Evolutionary conservation across 2,329 filamentous ascomycete genomes (phyloP), one percentile per base, ranked within the genome.

Genomic region (Herpotrichia juniperi): DNA sequence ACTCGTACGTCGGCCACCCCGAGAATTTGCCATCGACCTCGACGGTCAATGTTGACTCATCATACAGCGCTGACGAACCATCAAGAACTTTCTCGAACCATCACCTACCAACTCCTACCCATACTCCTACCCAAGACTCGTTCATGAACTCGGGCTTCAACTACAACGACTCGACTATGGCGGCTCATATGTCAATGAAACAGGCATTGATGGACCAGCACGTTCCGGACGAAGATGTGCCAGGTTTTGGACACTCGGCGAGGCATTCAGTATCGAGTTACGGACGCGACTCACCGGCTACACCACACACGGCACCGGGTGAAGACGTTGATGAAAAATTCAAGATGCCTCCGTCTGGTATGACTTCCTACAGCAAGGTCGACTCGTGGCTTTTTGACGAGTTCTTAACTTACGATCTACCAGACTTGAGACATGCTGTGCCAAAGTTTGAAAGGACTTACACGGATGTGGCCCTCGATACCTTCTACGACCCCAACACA

Each of bases 371-470:
- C 57, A 42, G 42, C 45, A 64, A 68, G 55, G 64, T 74, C 57
- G 72, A 76, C 44, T 66, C 63, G 32, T 83, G 81, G 81, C 65
- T 69, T 35, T 78, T 84, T 77, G 77, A 84, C 74, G 77, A 84
- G 70, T 86, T 84, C 88, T 92, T 86, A 93, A 87, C 77, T 69
- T 76, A 80, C 72, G 74, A 78, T 68, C 73, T 78, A 74, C 64
- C 80, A 86, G 82, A 85, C 75, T 81, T 71, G 51, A 61, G 69
- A 56, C 73, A 72, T 30, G 59, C 65, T 14, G 71, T 84, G 59
- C 89, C 92, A 22, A 94, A 93, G 74, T 83, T 96, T 58, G 88
- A 92, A 61, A 83, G 91, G 50, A 94, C 92, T 0, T 91, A 94
- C 76, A 93, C 91, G 16, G 91, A 96, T 67, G 83, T 91, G 44